Evolutionary conservation across 345 rosid species (phyloP), one percentile per base, ranked within the genome.

Genomic region (Aethionema arabicum): DNA sequence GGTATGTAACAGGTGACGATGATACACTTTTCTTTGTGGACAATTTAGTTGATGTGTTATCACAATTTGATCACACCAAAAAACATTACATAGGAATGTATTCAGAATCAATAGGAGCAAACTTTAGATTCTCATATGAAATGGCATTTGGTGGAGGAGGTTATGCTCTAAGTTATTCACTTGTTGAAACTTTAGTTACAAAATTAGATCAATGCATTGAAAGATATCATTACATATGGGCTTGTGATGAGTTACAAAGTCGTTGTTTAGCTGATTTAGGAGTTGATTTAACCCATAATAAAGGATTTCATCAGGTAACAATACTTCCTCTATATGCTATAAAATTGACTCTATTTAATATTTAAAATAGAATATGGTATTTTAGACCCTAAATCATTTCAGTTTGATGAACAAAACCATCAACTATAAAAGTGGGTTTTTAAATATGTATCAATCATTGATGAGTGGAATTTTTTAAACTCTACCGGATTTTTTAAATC

Each of bases 61-160:
- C 65, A 0, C 78, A 70, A 73, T 87, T 79, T 62, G 86, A 87
- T 66, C 90, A 84, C 42, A 78, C 52, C 0, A 55, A 74, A 49
- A 71, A 76, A 41, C 35, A 68, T 7, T 87, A 84, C 72, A 78
- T 82, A 12, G 88, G 95, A 10, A 61, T 62, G 37, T 69, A 15
- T 29, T 82, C 87, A 2, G 91, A 84, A 60, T 48, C 76, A 4
- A 16, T 78, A 4, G 41, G 30, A 32, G 68, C 80, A 4, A 85
- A 82, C 42, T 42, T 12, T 14, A 51, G n/a, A 11, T 63, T 80
- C 40, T 59, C 80, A 2, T 87, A 84, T 13, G 75, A 77, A 2
- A 84, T 87, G 95, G 91, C 69, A 2, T 84, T 46, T 41, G 95
- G 88, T 12, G 95, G 95, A 66, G 87, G 68, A 44, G 91, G 95